These are phyloP conservation scores for Posidonia oceanica DNA, from an alignment of 116 monocot species.

Conservation along the genomic window DNA sequence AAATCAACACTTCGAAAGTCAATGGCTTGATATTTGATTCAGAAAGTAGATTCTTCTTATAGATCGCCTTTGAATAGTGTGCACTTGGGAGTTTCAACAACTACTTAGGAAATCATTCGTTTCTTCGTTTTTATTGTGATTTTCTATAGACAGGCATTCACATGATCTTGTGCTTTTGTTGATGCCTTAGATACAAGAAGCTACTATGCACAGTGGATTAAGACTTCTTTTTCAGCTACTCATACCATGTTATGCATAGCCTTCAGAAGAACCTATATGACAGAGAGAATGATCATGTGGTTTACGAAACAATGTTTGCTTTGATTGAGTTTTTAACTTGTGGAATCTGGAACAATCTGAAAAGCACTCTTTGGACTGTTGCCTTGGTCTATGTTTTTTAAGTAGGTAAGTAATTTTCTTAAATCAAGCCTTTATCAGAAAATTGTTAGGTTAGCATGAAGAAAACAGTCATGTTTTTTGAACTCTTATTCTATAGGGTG, in stretches of 20 bases:
- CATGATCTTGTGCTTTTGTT: not conserved
- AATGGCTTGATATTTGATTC: conserved; percentile 32
- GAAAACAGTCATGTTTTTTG: too few relatives aligned
- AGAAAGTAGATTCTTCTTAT: conserved; percentile 42
- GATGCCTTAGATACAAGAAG: conserved; percentile 63
- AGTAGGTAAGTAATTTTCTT: too few relatives aligned
- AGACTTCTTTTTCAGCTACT: conserved; percentile 94
- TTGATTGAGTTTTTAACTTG: conserved; percentile 89
- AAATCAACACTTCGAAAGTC: too few relatives aligned
- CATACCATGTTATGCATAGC: conserved; percentile 82
- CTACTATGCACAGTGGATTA: conserved; percentile 72
- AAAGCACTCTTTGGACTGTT: conserved; percentile 74
- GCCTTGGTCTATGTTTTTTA: conserved; percentile 69
- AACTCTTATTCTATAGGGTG: too few relatives aligned
- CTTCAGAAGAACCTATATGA: conserved; percentile 72
- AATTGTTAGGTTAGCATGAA: too few relatives aligned
- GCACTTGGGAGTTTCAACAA: conserved; percentile 47
- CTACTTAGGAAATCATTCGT: conserved; percentile 39
- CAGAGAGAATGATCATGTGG: conserved; percentile 16
- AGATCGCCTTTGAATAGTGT: conserved; percentile 23
- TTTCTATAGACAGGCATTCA: too few relatives aligned
- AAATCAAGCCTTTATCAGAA: too few relatives aligned
- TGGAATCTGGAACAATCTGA: conserved; percentile 43
- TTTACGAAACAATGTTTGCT: conserved; percentile 54
- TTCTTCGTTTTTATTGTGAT: too few relatives aligned